phyloP scores from a whole-genome alignment of 83 land plant genomes.

The Larix sibirica region DNA sequence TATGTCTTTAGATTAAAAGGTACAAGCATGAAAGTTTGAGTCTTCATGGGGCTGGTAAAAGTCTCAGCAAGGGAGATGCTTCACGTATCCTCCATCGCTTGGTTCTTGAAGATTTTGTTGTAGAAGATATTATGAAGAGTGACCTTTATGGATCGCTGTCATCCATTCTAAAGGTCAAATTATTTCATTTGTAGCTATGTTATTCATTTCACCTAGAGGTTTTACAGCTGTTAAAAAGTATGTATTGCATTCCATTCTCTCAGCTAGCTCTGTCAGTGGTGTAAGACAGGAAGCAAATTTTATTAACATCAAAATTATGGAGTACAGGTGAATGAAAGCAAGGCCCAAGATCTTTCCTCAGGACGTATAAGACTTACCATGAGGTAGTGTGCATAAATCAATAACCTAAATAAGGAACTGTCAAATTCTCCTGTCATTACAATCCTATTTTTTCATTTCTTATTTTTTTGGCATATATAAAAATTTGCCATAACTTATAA shows the following conservation, averaged over 20 bases:
- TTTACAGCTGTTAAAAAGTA: neutral
- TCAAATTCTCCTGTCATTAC: too few species aligned
- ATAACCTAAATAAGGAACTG: neutral
- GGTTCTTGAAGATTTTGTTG: conserved; percentile 77
- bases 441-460: too few species aligned
- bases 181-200: neutral
- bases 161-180: conserved; percentile 81
- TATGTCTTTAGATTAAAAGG: conserved; percentile 67
- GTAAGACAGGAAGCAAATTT: conserved; percentile 2
- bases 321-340: conserved; percentile 77
- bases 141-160: conserved; percentile 92
- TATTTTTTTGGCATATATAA: too few species aligned
- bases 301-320: neutral
- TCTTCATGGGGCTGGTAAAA: conserved; percentile 93
- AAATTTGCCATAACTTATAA: too few species aligned
- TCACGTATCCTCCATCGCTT: conserved; percentile 83
- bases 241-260: neutral
- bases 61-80: conserved; percentile 73
- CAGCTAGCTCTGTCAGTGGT: conserved; percentile 1
- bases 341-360: conserved; percentile 46
- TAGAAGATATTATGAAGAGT: conserved; percentile 87
- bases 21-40: conserved; percentile 67
- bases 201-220: neutral
- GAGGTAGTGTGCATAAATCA: conserved; percentile 39
- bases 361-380: conserved; percentile 51